Base-by-base conservation (phyloP, 2,329 filamentous ascomycete genomes). In the Penicillium capsulatum region DNA sequence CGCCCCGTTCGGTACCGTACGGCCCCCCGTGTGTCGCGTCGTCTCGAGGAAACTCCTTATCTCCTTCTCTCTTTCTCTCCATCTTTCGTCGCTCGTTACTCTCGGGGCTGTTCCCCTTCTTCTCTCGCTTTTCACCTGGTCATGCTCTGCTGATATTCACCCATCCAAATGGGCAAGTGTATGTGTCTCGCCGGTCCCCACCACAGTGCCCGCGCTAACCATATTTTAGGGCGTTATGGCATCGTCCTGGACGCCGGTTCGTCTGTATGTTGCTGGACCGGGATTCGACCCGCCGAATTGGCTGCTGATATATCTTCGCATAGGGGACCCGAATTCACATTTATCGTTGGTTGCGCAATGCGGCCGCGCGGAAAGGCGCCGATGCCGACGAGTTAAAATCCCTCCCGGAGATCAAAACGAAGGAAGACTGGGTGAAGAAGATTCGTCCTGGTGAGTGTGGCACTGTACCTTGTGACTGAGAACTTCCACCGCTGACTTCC, bases 241-340 rank as follows among this genome's bases (percentile, higher is more conserved):
- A 86, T 97, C 57, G 90, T 98, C 62, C 79, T 98, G 60, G 92
- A 98, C 76, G 92, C 92, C 64, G 92, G 92, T 55, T 97, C 92
- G 66, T 97, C 92, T 58, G 77, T 79, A 68, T 50, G 72, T 65
- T 22, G 10, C 11, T 30, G 3, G 2, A 19, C 33, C 11, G 11
- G 11, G 8, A 5, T 27, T 13, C n/a, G 7, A 26, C 19, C 27
- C 24, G 10, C 3, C n/a, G 27, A 29, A 40, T 37, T 41, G 45
- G 38, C 32, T 11, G 34, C 30, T 39, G 15, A 49, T 22, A 5
- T 27, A 8, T 20, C 45, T 45, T 28, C 16, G 7, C n/a, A 32
- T 26, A 77, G 66, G 91, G 92, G 63, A 97, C 91, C 58, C 85
- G 92, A 63, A 77, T 95, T 48, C 88, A 98, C 66, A 80, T 98